Base-by-base conservation (phyloP, 768 basidiomycete genomes). In the Fomitopsis serialis region DNA sequence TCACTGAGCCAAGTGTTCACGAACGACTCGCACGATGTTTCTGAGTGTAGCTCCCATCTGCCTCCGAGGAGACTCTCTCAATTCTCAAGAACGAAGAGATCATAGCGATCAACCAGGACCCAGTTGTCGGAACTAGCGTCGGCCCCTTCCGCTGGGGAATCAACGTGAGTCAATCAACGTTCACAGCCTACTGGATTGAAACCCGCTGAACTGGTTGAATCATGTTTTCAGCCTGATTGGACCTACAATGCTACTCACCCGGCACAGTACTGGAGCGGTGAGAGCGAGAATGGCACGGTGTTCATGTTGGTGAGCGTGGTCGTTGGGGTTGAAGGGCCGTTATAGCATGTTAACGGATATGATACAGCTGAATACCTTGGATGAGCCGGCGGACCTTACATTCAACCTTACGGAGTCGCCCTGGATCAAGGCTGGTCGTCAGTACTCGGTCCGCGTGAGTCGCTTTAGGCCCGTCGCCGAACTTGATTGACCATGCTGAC, bases 191-290 rank as follows among this genome's bases (percentile, higher is more conserved):
- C 29, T 32, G 11, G 29, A n/a, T n/a, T 32, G 5, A 11, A 32
- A 15, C 24, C 29, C 19, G 54, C 40, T 49, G 3, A 25, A 13
- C 9, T 8, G 12, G 34, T 17, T 43, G 12, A 40, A 43, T n/a
- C n/a, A n/a, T n/a, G n/a, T n/a, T n/a, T n/a, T 3, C 34, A 74
- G 72, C 68, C 72, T n/a, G 62, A 72, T 57, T 73, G 65, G 60
- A 68, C 67, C 36, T 70, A 67, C 52, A 70, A 72, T 52, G 65
- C 58, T 29, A 76, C 76, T 0, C 76, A 80, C 60, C 85, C 85
- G 1, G 82, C 85, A n/a, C 79, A 84, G 55, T 87, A 80, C 62
- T 87, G 85, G 85, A 84, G 82, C 56, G 85, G 85, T 3, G 72
- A 78, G 58, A 80, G 78, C 52, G 70, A 83, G 63, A 81, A 85